Base-by-base conservation (phyloP, 768 basidiomycete species). In the Trametes maxima region DNA sequence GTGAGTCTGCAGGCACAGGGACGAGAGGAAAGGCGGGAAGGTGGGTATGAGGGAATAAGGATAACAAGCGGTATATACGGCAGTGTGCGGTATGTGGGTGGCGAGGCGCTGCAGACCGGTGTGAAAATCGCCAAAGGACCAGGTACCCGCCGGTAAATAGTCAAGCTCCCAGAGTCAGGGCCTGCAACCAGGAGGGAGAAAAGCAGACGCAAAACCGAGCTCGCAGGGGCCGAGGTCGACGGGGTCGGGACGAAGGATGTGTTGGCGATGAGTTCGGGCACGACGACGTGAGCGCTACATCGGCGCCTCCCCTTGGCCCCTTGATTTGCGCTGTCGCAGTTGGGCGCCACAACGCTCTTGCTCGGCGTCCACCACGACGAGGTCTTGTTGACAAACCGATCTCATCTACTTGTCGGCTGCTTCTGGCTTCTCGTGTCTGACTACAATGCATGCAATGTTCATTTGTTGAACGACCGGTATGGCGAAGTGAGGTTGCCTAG, bases 331-430 rank as follows among this genome's bases (percentile, higher is more conserved):
- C 37, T n/a, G 46, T 25, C 51, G 10, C n/a, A 12, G 44, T 40
- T 50, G 43, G 28, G 54, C 62, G 62, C 62, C 62, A 64, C 62
- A 56, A 64, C 42, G 57, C 57, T 36, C 46, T 36, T 33, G 37
- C 55, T 49, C 36, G 10, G 24, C 54, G 35, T 25, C 52, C 35
- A 37, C 49, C 33, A 51, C 40, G 16, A 25, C 37, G 17, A 13
- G 22, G 39, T 11, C 12, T 40, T 40, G 39, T n/a, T 13, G 12
- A 11, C 39, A 13, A 40, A n/a, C 12, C 12, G 39, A 40, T 45
- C 44, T 21, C 28, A 33, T n/a, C n/a, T 33, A 33, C 8, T 8
- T 33, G 28, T 8, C 3, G 2, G 8, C 44, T 45, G 3, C 5
- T 45, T n/a, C 21, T 19, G 44, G 10, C n/a, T 24, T 11, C 51